Evolutionary conservation across 495 filamentous ascomycete genomes (phyloP), one percentile per base, ranked within the genome.

Genomic region (Penicillium angulare): DNA sequence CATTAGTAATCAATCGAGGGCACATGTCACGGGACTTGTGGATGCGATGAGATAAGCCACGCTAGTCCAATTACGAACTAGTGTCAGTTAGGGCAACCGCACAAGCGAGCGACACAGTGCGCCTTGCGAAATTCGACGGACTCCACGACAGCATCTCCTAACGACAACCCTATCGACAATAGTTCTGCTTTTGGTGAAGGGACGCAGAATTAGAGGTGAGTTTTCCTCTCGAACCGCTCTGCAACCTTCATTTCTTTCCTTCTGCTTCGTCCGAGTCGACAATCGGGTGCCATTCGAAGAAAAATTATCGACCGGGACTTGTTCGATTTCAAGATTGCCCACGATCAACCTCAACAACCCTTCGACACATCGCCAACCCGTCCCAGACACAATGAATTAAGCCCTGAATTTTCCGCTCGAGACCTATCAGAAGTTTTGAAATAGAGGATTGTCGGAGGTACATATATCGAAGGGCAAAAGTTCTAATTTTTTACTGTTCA

Each of bases 151-250:
- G 64, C 57, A 64, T 57, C 67, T 65, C 61, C 62, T 66, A 60
- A 62, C 71, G 67, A 70, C 71, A 66, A n/a, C 65, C 64, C 69
- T 63, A 70, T 61, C 70, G 67, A 72, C 71, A 65, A 65, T 65
- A 62, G 63, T 67, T 67, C 61, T 66, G 71, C 67, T 71, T 69
- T 60, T 70, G 73, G 73, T 75, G 73, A 74, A 76, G 71, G 71
- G 71, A 70, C 69, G 64, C 68, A 71, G 60, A 65, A 61, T 63
- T 68, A 72, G 71, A 74, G 73, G 73, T 76, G 66, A 74, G 73
- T 72, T 65, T 50, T 47, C 35, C 42, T 42, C 52, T 47, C 47
- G 49, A 32, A 31, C 35, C 38, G 52, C 56, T 44, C 52, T 49
- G 48, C 36, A 42, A 38, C 51, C 50, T 52, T 49, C 47, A 45